Percentiles rank a stretch among this genome's conserved stretches.
phyloP scores from a whole-genome alignment of 495 filamentous ascomycete genomes.

The Tuber brumale region DNA sequence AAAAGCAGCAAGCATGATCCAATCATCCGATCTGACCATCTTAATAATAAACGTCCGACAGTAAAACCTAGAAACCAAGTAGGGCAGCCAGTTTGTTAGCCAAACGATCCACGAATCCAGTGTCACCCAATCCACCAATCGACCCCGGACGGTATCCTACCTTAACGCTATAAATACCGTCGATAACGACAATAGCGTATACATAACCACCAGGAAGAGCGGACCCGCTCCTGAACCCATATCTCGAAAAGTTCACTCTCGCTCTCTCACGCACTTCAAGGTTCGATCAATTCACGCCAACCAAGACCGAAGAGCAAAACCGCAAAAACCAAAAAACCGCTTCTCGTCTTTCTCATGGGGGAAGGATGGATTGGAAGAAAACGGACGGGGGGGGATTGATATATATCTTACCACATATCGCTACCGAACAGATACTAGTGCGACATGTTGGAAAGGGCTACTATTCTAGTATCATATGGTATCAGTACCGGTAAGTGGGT shows the following conservation, averaged over 20 bases:
- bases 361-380: neutral
- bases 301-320: neutral
- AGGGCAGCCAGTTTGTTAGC: neutral
- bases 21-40: conserved; percentile 27
- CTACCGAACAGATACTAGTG: neutral
- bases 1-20: conserved; percentile 30
- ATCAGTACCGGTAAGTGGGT: neutral
- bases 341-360: neutral
- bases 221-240: conserved; percentile 43
- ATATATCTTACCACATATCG: neutral
- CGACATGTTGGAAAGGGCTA: neutral
- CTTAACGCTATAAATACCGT: conserved; percentile 28
- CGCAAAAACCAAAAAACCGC: neutral
- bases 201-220: conserved; percentile 20
- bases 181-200: conserved; percentile 22
- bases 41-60: conserved; percentile 22
- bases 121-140: neutral
- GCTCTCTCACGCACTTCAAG: neutral
- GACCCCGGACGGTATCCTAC: conserved; percentile 5
- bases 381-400: neutral
- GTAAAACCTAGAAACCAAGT: conserved; percentile 18
- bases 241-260: neutral
- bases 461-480: neutral
- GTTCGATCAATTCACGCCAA: neutral
- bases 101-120: neutral